These are phyloP conservation scores for Penium margaritaceum DNA, from an alignment of 139 green algal species.

Conservation along the genomic window DNA sequence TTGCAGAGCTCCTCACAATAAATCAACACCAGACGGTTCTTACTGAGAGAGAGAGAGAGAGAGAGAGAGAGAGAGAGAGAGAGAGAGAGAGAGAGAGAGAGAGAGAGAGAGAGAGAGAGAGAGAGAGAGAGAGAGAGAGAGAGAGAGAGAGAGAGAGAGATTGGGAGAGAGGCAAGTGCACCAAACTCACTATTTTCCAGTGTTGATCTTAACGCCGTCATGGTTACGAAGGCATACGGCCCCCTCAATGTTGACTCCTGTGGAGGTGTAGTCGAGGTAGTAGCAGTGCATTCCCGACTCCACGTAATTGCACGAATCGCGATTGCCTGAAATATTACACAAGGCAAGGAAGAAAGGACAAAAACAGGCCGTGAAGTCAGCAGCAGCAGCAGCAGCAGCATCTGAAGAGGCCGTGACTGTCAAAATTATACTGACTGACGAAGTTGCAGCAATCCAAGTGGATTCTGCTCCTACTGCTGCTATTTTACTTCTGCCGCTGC, in stretches of 20 bases:
- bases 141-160: background rate
- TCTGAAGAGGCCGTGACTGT: too few species aligned
- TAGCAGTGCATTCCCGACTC: background rate
- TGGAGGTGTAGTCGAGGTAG: slow-evolving; percentile 16
- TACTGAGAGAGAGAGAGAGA: too few species aligned
- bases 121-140: background rate
- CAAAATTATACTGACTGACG: too few species aligned
- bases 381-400: too few species aligned
- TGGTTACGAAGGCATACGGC: slow-evolving; percentile 5
- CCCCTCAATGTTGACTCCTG: slow-evolving; percentile 3
- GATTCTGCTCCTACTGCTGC: too few species aligned
- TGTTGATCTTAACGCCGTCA: slow-evolving; percentile 9
- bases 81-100: background rate
- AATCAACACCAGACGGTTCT: too few species aligned
- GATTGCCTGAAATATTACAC: slow-evolving; percentile 17
- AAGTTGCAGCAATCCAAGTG: too few species aligned
- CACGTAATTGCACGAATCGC: slow-evolving; percentile 5
- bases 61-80: too few species aligned
- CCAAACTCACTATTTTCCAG: background rate
- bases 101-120: background rate
- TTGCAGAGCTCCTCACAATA: too few species aligned
- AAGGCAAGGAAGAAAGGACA: too few species aligned
- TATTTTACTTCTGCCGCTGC: too few species aligned
- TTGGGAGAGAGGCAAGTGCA: background rate
- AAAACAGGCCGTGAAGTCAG: too few species aligned